Evolutionary conservation across 176 grass and related monocot genomes (phyloP), one percentile per base, ranked within the genome.

Genomic region (Carex kokanica): DNA sequence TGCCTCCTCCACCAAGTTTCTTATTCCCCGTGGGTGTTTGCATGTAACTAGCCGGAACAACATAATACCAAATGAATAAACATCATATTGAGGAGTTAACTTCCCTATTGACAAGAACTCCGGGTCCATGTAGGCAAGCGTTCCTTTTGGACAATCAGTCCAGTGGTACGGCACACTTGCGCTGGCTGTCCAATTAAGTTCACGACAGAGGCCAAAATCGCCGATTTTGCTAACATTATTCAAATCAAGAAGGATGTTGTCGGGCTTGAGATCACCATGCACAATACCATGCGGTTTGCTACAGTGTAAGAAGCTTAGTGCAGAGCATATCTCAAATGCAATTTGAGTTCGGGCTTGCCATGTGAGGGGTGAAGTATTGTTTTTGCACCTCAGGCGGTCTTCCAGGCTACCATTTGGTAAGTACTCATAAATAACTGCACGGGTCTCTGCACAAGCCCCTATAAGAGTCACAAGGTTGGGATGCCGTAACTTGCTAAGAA

Each of bases 241-340:
- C 2, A 82, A 71, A 68, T 90, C 88, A 0, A 93, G 91, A 38
- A 93, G 85, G 49, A 92, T 87, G 78, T 87, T 92, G 13, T 43
- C 74, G 29, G 87, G 87, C 45, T 92, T 92, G 9, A 92, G 85
- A 45, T 89, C 90, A 14, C 84, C 84, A 66, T 89, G 90, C 17
- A 89, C 90, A 51, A 87, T 88, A 1, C 85, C 61, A 60, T 89
- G 85, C 15, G 87, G 85, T 73, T 72, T 83, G 62, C 49, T 52
- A 49, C 83, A 84, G 54, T 92, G 90, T 64, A 92, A 77, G 82
- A 92, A 92, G 55, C 86, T 87, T 8, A 89, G 82, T 4, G 90
- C 82, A 11, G 90, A 87, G 85, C 78, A 92, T 70, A 87, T 82
- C n/a, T 92, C 87, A 2, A 2, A 38, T 58, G 85, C 82, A 56